Conservation (phyloP, 139 green algal species). For the Micractinium sp. region DNA sequence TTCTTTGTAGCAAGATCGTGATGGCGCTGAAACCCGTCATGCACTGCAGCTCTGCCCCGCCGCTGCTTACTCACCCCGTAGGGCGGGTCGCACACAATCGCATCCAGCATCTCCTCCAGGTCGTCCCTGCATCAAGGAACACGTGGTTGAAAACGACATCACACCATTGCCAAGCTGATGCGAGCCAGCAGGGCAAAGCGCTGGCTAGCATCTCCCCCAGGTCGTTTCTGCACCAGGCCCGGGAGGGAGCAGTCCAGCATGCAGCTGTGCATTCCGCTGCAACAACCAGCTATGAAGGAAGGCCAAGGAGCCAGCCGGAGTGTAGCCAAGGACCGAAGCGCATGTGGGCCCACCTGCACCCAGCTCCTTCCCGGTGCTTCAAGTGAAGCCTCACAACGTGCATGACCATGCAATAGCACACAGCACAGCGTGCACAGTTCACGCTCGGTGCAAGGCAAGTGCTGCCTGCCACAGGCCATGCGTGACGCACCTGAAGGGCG, state of each 20-base stretch:
- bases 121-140: background rate
- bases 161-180: too few species aligned
- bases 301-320: background rate
- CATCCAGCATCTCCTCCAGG: slow-evolving; percentile 76
- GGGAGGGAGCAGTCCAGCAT: too few species aligned
- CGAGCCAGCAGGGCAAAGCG: too few species aligned
- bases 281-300: too few species aligned
- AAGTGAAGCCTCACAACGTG: too few species aligned
- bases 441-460: too few species aligned
- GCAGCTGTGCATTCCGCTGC: too few species aligned
- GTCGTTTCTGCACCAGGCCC: too few species aligned
- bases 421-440: background rate
- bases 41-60: background rate
- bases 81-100: slow-evolving; percentile 92
- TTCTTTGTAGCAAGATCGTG: background rate
- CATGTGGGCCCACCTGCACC: background rate
- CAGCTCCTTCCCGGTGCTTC: background rate
- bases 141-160: too few species aligned
- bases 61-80: slow-evolving; percentile 74
- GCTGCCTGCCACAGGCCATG: background rate
- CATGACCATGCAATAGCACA: too few species aligned
- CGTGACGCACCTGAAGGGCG: slow-evolving; percentile 61
- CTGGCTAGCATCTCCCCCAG: too few species aligned
- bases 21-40: background rate
- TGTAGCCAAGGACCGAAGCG: too few species aligned